Evolutionary conservation across 768 basidiomycete genomes (phyloP).

Genomic region (Lactifluus volemus): DNA sequence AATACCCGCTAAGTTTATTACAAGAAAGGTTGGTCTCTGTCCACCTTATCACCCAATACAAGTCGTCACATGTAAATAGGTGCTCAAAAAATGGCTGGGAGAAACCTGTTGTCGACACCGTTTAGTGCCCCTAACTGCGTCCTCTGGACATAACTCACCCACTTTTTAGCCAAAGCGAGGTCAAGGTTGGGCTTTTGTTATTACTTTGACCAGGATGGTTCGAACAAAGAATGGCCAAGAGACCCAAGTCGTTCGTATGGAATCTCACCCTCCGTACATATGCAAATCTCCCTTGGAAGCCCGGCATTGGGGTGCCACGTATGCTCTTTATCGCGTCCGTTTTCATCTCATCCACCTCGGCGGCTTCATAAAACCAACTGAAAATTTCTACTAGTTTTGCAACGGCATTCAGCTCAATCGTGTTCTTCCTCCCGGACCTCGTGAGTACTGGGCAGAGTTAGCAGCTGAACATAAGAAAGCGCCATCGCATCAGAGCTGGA

Average conservation of each 20-base stretch:
- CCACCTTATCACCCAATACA: background rate
- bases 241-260: slow-evolving; percentile 59
- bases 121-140: slow-evolving; percentile 26
- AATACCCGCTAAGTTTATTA: slow-evolving; percentile 71
- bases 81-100: slow-evolving; percentile 91
- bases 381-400: slow-evolving; percentile 45
- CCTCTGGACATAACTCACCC: slow-evolving; percentile 6
- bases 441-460: slow-evolving; percentile 82
- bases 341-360: slow-evolving; percentile 2
- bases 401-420: slow-evolving; percentile 66
- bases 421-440: slow-evolving; percentile 73
- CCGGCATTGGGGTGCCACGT: slow-evolving; percentile 86
- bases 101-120: slow-evolving; percentile 70
- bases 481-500: slow-evolving; percentile 71
- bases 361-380: slow-evolving; percentile 22
- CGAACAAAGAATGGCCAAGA: slow-evolving; percentile 53
- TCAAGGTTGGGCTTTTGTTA: slow-evolving; percentile 53
- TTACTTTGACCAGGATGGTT: slow-evolving; percentile 58
- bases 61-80: slow-evolving; percentile 30
- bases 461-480: slow-evolving; percentile 58
- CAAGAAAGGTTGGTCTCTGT: slow-evolving; percentile 53
- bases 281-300: slow-evolving; percentile 69
- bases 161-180: slow-evolving; percentile 36
- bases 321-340: slow-evolving; percentile 80
- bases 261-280: slow-evolving; percentile 63